Evolutionary conservation across 345 rosid species (phyloP).

Genomic region (Hibiscus trionum): DNA sequence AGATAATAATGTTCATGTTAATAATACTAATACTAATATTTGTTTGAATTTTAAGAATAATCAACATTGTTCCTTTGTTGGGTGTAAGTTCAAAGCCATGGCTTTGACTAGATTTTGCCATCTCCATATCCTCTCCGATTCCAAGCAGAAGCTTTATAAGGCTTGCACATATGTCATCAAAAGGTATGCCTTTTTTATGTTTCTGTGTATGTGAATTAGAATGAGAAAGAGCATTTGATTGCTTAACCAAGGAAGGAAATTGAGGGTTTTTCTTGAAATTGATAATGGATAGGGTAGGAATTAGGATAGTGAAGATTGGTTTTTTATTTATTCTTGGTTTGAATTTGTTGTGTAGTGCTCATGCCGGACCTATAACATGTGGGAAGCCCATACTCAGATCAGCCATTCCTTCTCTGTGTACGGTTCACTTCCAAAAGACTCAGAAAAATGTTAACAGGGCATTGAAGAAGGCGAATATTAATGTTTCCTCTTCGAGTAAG

Average conservation of each 20-base stretch:
- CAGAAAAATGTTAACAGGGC: slow-evolving; percentile 56
- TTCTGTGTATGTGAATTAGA: neutral
- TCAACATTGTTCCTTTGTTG: slow-evolving; percentile 46
- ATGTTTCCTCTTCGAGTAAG: slow-evolving; percentile 47
- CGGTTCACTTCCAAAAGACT: slow-evolving; percentile 58
- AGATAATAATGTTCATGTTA: slow-evolving; percentile 22
- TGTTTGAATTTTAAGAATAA: slow-evolving; percentile 34
- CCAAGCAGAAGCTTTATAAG: slow-evolving; percentile 82
- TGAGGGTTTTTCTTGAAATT: neutral
- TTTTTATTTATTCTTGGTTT: neutral
- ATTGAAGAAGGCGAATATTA: slow-evolving; percentile 63
- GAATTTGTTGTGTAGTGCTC: slow-evolving; percentile 37
- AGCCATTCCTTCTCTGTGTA: slow-evolving; percentile 46
- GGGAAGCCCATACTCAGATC: slow-evolving; percentile 70
- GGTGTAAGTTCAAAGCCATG: slow-evolving; percentile 79
- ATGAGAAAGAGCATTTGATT: neutral
- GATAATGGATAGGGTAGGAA: neutral
- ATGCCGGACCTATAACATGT: slow-evolving; percentile 64
- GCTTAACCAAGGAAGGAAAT: neutral
- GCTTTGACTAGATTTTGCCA: slow-evolving; percentile 76
- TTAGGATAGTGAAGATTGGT: slow-evolving; percentile 1
- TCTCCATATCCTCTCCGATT: slow-evolving; percentile 75
- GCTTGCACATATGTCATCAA: slow-evolving; percentile 72
- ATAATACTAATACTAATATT: neutral
- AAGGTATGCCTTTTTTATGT: slow-evolving; percentile 30